Base-by-base conservation (phyloP, 2,329 filamentous ascomycete species). In the Ophiocordyceps camponoti-saundersi region DNA sequence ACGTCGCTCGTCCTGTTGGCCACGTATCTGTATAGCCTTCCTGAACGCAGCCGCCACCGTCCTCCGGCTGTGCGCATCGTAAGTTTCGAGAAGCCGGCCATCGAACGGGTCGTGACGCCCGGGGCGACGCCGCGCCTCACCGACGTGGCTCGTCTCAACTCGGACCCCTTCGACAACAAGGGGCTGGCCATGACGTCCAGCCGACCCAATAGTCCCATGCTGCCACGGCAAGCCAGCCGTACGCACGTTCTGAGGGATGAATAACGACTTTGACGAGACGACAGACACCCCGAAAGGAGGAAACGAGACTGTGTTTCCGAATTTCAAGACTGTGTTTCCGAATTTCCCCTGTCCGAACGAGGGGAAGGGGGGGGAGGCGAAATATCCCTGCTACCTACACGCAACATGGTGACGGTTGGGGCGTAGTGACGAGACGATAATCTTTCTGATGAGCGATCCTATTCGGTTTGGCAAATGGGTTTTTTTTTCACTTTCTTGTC, bases 21-120 rank as follows among this genome's bases (percentile, higher is more conserved):
- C 3, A 93, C 87, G 2, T 95, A 88, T 60, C 71, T 95, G 16
- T 95, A 95, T 68, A 87, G 78, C 50, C 73, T 75, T 6, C 73
- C 79, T 1, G 77, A 87, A 51, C 67, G 72, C 20, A 70, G 75
- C 47, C 50, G 54, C 7, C 55, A 55, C 41, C 75, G 79, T 16
- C 78, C 85, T 21, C 68, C 77, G 0, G 77, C 82, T 0, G 78
- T 86, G 55, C 75, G 67, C 52, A 80, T 89, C 50, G 81, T 80
- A 44, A 77, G 70, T 52, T 88, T 83, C 57, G 87, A 95, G 60
- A 92, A 94, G 64, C 77, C 78, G 2, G 71, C 72, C 13, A 73
- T 80, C 40, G 77, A 77, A 47, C 62, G 58, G 15, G 53, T 57
- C 30, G 57, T 61, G n/a, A 73, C 70, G 1, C 63, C 65, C 1